A percentile compares a stretch with the other conserved stretches of the same genome.
These are phyloP conservation scores for Cladosporium velox DNA, from an alignment of 2,329 filamentous ascomycete genomes.

Conservation along the genomic window DNA sequence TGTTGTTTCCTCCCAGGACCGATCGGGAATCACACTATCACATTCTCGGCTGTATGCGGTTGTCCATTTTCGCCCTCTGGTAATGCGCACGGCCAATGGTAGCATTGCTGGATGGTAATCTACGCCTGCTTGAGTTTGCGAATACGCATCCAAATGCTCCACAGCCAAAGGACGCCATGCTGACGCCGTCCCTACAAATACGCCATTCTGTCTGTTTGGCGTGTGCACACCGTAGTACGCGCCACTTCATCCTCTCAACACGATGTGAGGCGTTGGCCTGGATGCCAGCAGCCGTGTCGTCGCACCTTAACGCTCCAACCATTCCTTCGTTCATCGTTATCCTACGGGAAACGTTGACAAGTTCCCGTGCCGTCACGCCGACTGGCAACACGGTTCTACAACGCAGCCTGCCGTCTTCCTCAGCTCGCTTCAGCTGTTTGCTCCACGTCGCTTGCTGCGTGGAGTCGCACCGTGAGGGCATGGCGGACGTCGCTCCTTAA, in stretches of 20 bases:
- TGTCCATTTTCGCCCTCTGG: not conserved
- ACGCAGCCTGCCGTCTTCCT: not conserved
- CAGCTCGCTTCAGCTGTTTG: not conserved
- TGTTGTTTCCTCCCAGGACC: not conserved
- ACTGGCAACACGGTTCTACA: not conserved
- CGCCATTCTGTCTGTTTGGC: slow-evolving; percentile 1
- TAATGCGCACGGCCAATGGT: not conserved
- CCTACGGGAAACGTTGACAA: slow-evolving; percentile 1
- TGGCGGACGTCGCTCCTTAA: slow-evolving; percentile 1
- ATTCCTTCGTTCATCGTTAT: slow-evolving; percentile 3
- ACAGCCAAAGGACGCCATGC: not conserved
- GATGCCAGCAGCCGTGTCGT: slow-evolving; percentile 10
- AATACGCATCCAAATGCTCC: not conserved
- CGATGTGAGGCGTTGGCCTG: slow-evolving; percentile 1
- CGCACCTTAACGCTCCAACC: not conserved
- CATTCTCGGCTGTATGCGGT: not conserved
- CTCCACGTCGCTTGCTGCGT: not conserved
- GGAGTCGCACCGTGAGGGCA: not conserved
- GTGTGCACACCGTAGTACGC: not conserved
- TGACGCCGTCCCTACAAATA: not conserved
- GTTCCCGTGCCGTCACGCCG: slow-evolving; percentile 10
- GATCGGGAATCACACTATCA: slow-evolving; percentile 1
- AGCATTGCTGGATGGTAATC: not conserved
- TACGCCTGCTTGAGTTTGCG: not conserved
- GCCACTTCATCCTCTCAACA: slow-evolving; percentile 11